phyloP scores from a whole-genome alignment of 2,329 filamentous ascomycete genomes.

The Talaromyces sp. region DNA sequence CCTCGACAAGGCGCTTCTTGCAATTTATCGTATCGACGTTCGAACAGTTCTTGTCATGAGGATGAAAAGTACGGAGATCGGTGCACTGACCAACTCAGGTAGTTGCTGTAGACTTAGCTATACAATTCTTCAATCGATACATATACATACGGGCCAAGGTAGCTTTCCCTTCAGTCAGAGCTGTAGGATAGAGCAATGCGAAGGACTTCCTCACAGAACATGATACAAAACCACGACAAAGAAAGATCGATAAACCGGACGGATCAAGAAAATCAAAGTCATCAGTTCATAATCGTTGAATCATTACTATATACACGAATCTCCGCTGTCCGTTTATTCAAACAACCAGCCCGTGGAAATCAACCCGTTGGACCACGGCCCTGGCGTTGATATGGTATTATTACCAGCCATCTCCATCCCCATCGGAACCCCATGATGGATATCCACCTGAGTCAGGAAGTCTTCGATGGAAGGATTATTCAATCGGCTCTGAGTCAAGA shows the following conservation, averaged over 20 bases:
- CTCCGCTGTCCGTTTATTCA: constrained; percentile 3
- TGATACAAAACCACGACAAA: too few relatives aligned
- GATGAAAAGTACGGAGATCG: too few relatives aligned
- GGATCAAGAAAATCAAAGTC: not conserved
- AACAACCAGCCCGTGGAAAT: constrained; percentile 17
- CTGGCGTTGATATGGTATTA: constrained; percentile 1
- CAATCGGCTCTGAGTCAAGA: constrained; percentile 15
- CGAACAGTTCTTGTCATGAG: too few relatives aligned
- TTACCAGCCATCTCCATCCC: constrained; percentile 17
- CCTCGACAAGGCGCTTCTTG: too few relatives aligned
- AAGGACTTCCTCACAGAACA: too few relatives aligned
- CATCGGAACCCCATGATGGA: constrained; percentile 17
- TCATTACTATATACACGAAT: not conserved
- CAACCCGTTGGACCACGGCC: not conserved
- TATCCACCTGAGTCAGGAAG: constrained; percentile 17
- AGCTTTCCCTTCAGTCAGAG: too few relatives aligned
- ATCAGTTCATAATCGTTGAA: not conserved
- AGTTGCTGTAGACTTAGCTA: too few relatives aligned
- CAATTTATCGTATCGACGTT: too few relatives aligned
- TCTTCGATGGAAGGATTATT: constrained; percentile 19
- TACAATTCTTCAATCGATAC: too few relatives aligned
- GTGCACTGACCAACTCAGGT: too few relatives aligned
- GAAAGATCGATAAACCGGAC: not conserved
- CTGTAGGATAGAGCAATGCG: too few relatives aligned
- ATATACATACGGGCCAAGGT: too few relatives aligned